phyloP scores from a whole-genome alignment of 1,284 basidiomycete genomes.

The Ganoderma multipileum region DNA sequence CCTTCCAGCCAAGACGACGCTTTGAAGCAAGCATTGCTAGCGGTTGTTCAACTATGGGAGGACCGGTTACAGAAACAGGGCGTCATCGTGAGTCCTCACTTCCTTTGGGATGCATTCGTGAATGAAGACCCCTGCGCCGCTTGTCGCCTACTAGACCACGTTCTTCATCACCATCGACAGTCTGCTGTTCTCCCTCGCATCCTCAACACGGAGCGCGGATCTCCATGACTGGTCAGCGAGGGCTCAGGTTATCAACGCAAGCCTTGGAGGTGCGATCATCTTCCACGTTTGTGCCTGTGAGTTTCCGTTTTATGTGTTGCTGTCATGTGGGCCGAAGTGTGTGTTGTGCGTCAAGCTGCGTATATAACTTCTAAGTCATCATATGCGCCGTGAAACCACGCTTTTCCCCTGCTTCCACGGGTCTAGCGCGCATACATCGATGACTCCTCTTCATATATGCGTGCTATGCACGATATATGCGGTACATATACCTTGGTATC shows the following conservation, averaged over 20 bases:
- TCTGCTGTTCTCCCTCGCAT: constrained; percentile 41
- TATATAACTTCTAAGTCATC: not conserved
- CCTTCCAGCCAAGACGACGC: constrained; percentile 23
- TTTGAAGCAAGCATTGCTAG: constrained; percentile 35
- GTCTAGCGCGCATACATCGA: not conserved
- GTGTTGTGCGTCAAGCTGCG: not conserved
- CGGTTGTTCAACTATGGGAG: constrained; percentile 40
- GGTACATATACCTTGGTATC: not conserved
- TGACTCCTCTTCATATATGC: not conserved
- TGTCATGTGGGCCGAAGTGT: not conserved
- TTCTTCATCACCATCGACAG: constrained; percentile 49
- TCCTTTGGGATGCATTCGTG: not conserved
- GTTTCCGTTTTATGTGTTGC: constrained; percentile 12
- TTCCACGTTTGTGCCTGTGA: constrained; percentile 45
- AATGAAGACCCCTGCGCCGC: not conserved
- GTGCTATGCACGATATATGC: not conserved
- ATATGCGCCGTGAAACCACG: not conserved
- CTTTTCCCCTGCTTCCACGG: not conserved
- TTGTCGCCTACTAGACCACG: constrained; percentile 38
- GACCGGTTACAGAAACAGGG: constrained; percentile 41
- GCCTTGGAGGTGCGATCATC: constrained; percentile 44
- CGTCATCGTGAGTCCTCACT: constrained; percentile 35
- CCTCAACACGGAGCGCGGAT: constrained; percentile 27
- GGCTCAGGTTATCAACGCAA: constrained; percentile 38
- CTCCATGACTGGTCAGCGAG: constrained; percentile 25